A percentile compares a stretch with the other conserved stretches of the same genome.
Conservation (phyloP, 495 filamentous ascomycete genomes). For the Penicillium desertorum region DNA sequence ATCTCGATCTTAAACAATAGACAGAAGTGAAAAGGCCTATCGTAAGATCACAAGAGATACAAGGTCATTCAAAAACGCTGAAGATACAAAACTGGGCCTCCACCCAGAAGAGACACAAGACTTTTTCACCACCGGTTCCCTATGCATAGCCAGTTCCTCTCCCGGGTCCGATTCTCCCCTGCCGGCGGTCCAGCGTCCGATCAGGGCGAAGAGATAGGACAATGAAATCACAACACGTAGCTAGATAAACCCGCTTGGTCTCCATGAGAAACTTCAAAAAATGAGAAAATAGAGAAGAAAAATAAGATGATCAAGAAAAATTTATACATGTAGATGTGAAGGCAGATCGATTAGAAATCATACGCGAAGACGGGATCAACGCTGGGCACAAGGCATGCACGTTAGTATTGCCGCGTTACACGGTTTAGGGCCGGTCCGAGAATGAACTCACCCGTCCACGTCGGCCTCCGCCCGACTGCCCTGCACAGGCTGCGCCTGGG, state of each 20-base stretch:
- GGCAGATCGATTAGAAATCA: conserved; percentile 37
- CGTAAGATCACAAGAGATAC: conserved; percentile 15
- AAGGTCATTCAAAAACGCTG: conserved; percentile 13
- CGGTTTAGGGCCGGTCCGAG: conserved; percentile 1
- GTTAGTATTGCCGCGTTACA: not conserved
- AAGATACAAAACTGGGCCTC: conserved; percentile 15
- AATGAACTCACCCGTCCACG: conserved; percentile 49
- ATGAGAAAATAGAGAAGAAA: conserved; percentile 25
- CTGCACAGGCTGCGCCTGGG: conserved; percentile 46
- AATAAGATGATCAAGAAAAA: conserved; percentile 18
- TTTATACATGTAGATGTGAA: conserved; percentile 46
- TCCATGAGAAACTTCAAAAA: conserved; percentile 27
- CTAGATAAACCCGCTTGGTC: conserved; percentile 37
- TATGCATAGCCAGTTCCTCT: conserved; percentile 5
- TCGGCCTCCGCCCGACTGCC: conserved; percentile 48
- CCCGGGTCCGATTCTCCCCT: conserved; percentile 24
- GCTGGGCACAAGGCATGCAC: conserved; percentile 19
- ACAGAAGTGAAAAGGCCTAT: conserved; percentile 7
- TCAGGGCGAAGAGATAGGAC: conserved; percentile 26
- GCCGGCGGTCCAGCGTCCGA: conserved; percentile 52
- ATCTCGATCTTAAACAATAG: conserved; percentile 9
- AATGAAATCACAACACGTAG: conserved; percentile 36
- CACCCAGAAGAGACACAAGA: conserved; percentile 13
- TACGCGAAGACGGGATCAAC: conserved; percentile 29
- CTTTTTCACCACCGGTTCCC: conserved; percentile 15